These are phyloP conservation scores for Zopfia rhizophila DNA, from an alignment of 2,329 filamentous ascomycete genomes.

Conservation along the genomic window DNA sequence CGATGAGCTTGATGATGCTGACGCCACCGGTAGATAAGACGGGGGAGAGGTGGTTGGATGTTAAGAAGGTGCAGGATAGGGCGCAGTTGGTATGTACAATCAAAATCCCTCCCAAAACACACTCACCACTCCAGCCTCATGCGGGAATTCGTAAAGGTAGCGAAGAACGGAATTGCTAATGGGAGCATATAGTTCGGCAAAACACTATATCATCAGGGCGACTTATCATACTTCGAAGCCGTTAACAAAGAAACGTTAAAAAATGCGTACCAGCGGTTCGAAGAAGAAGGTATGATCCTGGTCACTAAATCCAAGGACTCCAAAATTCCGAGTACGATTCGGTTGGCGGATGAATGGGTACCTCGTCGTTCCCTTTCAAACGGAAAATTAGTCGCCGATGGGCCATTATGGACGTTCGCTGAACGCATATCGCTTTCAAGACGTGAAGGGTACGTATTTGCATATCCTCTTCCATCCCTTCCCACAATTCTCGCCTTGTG, in stretches of 20 bases:
- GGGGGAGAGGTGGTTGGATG: constrained; percentile 81
- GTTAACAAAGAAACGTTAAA: constrained; percentile 98
- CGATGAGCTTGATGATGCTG: constrained; percentile 86
- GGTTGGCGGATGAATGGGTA: constrained; percentile 78
- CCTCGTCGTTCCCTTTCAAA: constrained; percentile 67
- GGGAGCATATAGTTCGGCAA: constrained; percentile 81
- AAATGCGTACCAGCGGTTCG: constrained; percentile 88
- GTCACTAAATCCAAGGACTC: constrained; percentile 73
- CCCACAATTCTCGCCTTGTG: neutral
- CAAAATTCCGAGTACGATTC: constrained; percentile 70
- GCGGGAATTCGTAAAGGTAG: constrained; percentile 30
- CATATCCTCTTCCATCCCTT: neutral
- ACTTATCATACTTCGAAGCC: constrained; percentile 96
- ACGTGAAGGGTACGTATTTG: constrained; percentile 74
- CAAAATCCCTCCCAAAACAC: too few relatives aligned
- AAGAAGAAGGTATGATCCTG: constrained; percentile 88
- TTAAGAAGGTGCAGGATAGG: constrained; percentile 79
- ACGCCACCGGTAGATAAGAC: constrained; percentile 72
- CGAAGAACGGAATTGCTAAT: neutral
- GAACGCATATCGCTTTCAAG: constrained; percentile 85
- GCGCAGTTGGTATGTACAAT: too few relatives aligned
- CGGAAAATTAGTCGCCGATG: constrained; percentile 72
- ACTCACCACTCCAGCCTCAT: too few relatives aligned
- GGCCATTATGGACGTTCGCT: constrained; percentile 89
- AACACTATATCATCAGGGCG: constrained; percentile 96